phyloP scores from a whole-genome alignment of 768 basidiomycete genomes.

The Mycena latifolia region DNA sequence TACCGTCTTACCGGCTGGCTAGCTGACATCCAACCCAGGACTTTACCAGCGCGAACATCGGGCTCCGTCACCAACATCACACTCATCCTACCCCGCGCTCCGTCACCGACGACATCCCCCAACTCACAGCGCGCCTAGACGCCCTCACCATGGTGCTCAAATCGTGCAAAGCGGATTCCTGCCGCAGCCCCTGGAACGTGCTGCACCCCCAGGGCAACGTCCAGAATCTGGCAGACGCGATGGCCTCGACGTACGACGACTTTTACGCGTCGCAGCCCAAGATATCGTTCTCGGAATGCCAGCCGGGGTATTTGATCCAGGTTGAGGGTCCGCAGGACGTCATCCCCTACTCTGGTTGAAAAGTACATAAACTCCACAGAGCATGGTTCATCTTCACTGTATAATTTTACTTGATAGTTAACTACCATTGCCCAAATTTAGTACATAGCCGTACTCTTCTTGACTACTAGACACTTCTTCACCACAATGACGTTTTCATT shows the following conservation, averaged over 20 bases:
- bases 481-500: too few relatives aligned
- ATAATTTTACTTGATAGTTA: too few relatives aligned
- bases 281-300: not conserved
- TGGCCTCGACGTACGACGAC: not conserved
- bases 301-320: not conserved
- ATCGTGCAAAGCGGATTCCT: not conserved
- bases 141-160: conserved; percentile 7
- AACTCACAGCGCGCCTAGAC: not conserved
- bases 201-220: conserved; percentile 9
- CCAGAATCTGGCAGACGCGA: not conserved
- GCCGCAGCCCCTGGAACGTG: conserved; percentile 1
- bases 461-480: too few relatives aligned
- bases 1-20: too few relatives aligned
- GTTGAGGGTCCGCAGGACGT: conserved; percentile 1
- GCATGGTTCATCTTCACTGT: too few relatives aligned
- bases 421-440: too few relatives aligned
- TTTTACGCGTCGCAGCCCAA: conserved; percentile 9
- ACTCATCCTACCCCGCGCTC: not conserved
- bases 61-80: not conserved
- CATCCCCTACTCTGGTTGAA: not conserved
- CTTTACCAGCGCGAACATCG: too few relatives aligned
- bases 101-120: not conserved
- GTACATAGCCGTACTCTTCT: too few relatives aligned
- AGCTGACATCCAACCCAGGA: too few relatives aligned
- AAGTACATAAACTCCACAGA: too few relatives aligned